Base-by-base conservation (phyloP, 2,329 filamentous ascomycete genomes). In the Mollisiaceae sp. region DNA sequence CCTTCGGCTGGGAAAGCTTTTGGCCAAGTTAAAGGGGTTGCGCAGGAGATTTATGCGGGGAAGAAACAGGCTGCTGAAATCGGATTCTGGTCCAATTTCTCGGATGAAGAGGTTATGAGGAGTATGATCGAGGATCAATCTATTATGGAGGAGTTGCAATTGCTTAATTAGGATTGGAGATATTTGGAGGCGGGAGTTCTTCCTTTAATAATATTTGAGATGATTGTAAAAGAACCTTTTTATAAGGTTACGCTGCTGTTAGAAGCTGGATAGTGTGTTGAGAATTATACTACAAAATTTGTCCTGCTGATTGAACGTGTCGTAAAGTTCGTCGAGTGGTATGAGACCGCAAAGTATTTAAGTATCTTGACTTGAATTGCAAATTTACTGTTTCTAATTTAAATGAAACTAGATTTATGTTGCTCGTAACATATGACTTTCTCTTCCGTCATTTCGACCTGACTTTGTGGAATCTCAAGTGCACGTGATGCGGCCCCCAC, bases 21-120 rank as follows among this genome's bases (percentile, higher is more conserved):
- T 66, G 84, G 83, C 4, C 91, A 95, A 77, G 89, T 97, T 18
- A 89, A 89, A 70, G 87, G 86, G 9, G 91, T 95, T 20, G 91
- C 92, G n/a, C 87, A 91, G 73, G 90, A 93, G 71, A 89, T 94
- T 59, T 89, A 71, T 57, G 62, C 67, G 5, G 64, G 70, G 0
- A 75, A 75, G 68, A 76, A 75, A 59, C 65, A 71, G 36, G 71
- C 71, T 3, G 70, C 69, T 14, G 74, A 76, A 58, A 52, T 66
- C 12, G 50, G 50, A 12, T 71, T 68, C 41, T 77, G 75, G 75
- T 57, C 65, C 1, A 67, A 66, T 55, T 67, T 75, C 11, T 63
- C 69, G 1, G 67, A 76, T 20, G 75, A 76, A 8, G 73, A 74
- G n/a, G 71, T 75, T 9, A 71, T 75, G 63, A 63, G 70, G 56